Conservation (phyloP, 768 basidiomycete species). For the Collybia mongolica region DNA sequence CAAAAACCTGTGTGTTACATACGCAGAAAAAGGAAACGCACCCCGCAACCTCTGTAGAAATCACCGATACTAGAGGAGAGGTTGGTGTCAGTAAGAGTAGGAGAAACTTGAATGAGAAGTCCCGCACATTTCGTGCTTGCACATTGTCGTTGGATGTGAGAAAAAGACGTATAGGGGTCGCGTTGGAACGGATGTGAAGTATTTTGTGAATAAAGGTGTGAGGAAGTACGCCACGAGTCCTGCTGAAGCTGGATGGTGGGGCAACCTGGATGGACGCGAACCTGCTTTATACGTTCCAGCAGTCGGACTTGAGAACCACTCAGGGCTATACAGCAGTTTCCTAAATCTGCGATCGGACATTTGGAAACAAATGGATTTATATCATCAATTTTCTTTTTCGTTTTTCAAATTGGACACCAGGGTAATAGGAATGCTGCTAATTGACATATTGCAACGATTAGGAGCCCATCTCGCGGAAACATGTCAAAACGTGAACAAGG, state of each 20-base stretch:
- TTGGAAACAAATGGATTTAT: conserved; percentile 6
- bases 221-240: background rate
- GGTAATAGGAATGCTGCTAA: too few species aligned
- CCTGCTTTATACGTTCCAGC: conserved; percentile 13
- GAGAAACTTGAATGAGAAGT: background rate
- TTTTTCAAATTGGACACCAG: too few species aligned
- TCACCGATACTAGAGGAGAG: conserved; percentile 38
- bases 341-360: conserved; percentile 2
- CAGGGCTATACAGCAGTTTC: conserved; percentile 14
- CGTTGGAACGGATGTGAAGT: background rate
- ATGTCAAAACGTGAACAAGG: too few species aligned
- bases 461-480: too few species aligned
- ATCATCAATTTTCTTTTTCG: too few species aligned
- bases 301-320: conserved; percentile 17
- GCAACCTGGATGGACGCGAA: background rate
- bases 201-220: background rate
- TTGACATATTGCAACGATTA: too few species aligned
- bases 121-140: conserved; percentile 37
- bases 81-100: conserved; percentile 1
- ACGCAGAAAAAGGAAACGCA: conserved; percentile 20
- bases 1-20: background rate
- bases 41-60: conserved; percentile 50
- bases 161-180: background rate
- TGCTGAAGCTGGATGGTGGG: background rate
- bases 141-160: conserved; percentile 22